A percentile compares a stretch with the other conserved stretches of the same genome.
Evolutionary conservation across 371 early-diverging fungal genomes (phyloP).

Genomic region (Actinomucor elegans): DNA sequence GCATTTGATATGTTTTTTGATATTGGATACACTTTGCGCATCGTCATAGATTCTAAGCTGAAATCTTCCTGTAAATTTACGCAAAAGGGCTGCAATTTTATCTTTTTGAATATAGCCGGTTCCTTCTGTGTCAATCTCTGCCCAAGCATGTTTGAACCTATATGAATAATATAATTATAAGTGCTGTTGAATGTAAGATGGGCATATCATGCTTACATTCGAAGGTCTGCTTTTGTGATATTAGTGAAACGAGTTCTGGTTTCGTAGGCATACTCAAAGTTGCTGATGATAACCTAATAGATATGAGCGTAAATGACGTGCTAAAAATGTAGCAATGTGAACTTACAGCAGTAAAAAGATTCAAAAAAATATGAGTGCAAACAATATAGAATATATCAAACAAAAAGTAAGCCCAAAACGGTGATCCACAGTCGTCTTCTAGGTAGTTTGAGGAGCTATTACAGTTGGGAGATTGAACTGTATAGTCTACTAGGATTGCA

Average conservation of each 20-base stretch:
- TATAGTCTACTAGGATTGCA: constrained; percentile 57
- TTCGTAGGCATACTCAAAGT: constrained; percentile 62
- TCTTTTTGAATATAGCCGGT: constrained; percentile 55
- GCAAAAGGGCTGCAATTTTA: constrained; percentile 45
- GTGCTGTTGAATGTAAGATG: too few relatives aligned
- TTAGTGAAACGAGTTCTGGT: constrained; percentile 55
- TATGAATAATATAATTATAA: background rate
- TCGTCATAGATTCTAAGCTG: constrained; percentile 50
- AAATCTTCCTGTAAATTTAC: constrained; percentile 47
- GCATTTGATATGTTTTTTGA: background rate
- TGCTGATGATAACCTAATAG: constrained; percentile 57
- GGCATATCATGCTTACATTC: constrained; percentile 32
- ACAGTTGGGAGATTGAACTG: constrained; percentile 50
- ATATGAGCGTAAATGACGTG: too few relatives aligned
- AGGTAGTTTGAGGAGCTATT: constrained; percentile 44
- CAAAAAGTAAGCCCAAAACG: constrained; percentile 54
- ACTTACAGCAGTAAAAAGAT: constrained; percentile 61
- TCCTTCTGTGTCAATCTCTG: constrained; percentile 54
- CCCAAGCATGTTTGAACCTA: constrained; percentile 60
- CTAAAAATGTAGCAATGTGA: background rate
- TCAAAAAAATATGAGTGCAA: constrained; percentile 60
- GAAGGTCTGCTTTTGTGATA: constrained; percentile 53
- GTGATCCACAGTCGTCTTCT: constrained; percentile 55
- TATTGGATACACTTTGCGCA: constrained; percentile 14
- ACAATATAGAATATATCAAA: constrained; percentile 57